phyloP scores from a whole-genome alignment of 371 early-diverging fungal species.

The Syncephalastrum sp. region DNA sequence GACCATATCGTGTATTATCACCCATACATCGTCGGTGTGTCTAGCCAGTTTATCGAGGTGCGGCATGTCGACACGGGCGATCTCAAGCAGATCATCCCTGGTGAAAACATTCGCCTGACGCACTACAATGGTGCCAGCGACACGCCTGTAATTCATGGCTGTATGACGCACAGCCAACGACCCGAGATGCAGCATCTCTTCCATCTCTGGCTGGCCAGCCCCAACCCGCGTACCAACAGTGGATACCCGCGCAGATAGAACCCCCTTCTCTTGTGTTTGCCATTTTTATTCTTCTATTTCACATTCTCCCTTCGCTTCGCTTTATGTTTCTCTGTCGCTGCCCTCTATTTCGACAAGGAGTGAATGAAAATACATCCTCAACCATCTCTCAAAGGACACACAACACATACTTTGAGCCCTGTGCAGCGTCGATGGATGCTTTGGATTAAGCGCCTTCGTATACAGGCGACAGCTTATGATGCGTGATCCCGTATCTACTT shows the following conservation, averaged over 20 bases:
- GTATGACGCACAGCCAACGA: conserved; percentile 45
- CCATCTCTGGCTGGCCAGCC: conserved; percentile 28
- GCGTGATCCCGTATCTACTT: too few species aligned
- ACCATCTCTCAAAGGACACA: too few species aligned
- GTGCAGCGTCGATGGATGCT: too few species aligned
- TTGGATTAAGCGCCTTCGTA: too few species aligned
- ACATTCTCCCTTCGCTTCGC: conserved; percentile 1
- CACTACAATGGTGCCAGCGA: conserved; percentile 44
- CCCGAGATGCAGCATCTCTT: conserved; percentile 47
- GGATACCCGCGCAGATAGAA: conserved; percentile 17
- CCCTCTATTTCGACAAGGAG: not conserved
- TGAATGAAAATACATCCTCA: too few species aligned
- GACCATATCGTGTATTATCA: conserved; percentile 67
- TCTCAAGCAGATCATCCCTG: conserved; percentile 47
- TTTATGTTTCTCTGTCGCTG: not conserved
- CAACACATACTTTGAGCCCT: too few species aligned
- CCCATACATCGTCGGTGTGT: conserved; percentile 89
- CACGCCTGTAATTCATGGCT: conserved; percentile 42
- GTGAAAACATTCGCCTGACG: conserved; percentile 49
- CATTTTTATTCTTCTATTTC: conserved; percentile 8
- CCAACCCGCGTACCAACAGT: conserved; percentile 13
- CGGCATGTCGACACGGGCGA: conserved; percentile 77
- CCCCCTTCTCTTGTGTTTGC: conserved; percentile 6
- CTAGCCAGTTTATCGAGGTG: conserved; percentile 85
- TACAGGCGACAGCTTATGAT: too few species aligned